Evolutionary conservation across 1,139 yeast species (phyloP), one percentile per base, ranked within the genome.

Genomic region (Debaryomycetaceae sp.): DNA sequence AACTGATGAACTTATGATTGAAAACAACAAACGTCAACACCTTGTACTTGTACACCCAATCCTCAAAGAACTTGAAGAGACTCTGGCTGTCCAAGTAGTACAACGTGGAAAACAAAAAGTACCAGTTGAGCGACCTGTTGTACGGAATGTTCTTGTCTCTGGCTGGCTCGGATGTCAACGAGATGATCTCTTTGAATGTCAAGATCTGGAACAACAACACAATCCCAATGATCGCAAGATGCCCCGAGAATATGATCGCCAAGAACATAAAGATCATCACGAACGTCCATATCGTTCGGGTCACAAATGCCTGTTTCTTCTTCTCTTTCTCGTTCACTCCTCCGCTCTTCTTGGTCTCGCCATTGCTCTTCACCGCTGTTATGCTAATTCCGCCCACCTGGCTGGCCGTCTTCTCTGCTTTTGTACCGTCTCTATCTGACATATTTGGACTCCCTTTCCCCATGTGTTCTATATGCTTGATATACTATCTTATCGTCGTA

Each of bases 201-300:
- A 90, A 77, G 36, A 88, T 75, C 66, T 93, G 97, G 50, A 89
- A 79, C 11, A 83, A 57, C 38, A 87, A 72, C 38, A 93, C 89
- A 50, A 88, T 69, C 5, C 78, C 65, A 49, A 91, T 87, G 49
- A 91, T 78, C 71, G 91, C 83, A 43, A 86, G 70, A 61, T 91
- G 98, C 31, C 99, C 99, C 5, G 93, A 81, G n/a, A 88, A 83
- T 42, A 93, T 70, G 27, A 86, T 74, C 24, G 76, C 66, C 53
- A 90, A 79, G 65, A 93, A 87, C 7, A 82, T 83, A 20, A 73
- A 68, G 52, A 93, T 85, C 98, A 93, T 91, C 27, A 93, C 90
- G 57, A 93, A 65, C 0, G 98, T 87, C 98, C 98, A 93, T 42
- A 87, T 74, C n/a, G 98, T 86, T 55, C 99, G 80, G 35, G 91